Base-by-base conservation (phyloP, 2,329 filamentous ascomycete species). In the Cyphellophora attinorum region DNA sequence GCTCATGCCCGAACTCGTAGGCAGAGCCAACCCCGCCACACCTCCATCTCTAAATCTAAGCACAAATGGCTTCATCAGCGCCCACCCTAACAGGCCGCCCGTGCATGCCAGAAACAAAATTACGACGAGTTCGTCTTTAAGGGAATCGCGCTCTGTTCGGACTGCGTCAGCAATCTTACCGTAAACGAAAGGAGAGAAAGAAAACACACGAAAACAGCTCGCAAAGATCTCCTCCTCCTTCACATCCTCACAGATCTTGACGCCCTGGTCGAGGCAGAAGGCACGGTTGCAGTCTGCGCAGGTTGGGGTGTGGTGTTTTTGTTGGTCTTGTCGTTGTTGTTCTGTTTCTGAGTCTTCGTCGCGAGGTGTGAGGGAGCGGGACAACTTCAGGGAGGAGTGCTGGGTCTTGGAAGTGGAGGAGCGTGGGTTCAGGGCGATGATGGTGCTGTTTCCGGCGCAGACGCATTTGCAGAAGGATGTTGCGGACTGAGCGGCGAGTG, bases 401-500 rank as follows among this genome's bases (percentile, higher is more conserved):
- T 27, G 31, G 3, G 40, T 43, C 5, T 12, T 25, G 28, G 6
- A 34, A 27, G 14, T 40, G 34, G 13, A n/a, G 11, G 60, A 59
- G n/a, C n/a, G n/a, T 6, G 65, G 63, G 41, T 75, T 67, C 38
- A 81, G 70, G 12, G 75, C 70, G 45, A 81, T 79, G 33, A 81
- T 79, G 35, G 75, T 79, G 58, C 70, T 76, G 53, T 81, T 80
- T 33, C 67, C 67, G 58, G 74, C 75, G 56, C 77, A 81, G 37
- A 74, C 79, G 55, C 77, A 81, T 71, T 81, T 81, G 69, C 77
- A 81, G 58, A 80, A 81, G 39, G 75, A 78, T 11, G 42, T 41
- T 19, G 41, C 36, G 33, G 29, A 33, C 4, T 36, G 29, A 23
- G 40, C 29, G 5, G 21, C 15, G 6, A 30, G 8, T n/a, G 32